Conservation (phyloP, 768 basidiomycete species). For the Lactarius hengduanensis region DNA sequence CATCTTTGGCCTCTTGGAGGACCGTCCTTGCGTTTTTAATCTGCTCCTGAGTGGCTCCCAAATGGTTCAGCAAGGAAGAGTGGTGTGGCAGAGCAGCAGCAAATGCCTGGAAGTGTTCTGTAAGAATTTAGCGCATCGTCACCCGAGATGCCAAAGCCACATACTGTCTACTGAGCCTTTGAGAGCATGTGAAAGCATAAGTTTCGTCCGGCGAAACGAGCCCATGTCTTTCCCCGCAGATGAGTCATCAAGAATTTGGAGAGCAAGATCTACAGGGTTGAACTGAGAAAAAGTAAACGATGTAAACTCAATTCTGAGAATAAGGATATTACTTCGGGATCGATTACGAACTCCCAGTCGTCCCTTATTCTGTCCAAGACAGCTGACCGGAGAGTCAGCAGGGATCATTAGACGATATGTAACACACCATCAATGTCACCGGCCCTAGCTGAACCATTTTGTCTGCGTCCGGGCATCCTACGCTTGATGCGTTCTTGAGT, state of each 20-base stretch:
- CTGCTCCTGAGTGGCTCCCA: slow-evolving; percentile 72
- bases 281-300: slow-evolving; percentile 52
- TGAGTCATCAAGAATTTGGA: slow-evolving; percentile 80
- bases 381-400: slow-evolving; percentile 43
- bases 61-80: slow-evolving; percentile 67
- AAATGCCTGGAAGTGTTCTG: slow-evolving; percentile 92
- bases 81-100: slow-evolving; percentile 94
- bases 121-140: slow-evolving; percentile 25
- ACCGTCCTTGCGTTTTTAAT: slow-evolving; percentile 65
- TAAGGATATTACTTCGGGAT: slow-evolving; percentile 62
- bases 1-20: slow-evolving; percentile 77
- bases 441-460: slow-evolving; percentile 53
- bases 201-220: slow-evolving; percentile 75
- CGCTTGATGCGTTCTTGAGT: slow-evolving; percentile 70
- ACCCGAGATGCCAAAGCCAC: slow-evolving; percentile 33
- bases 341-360: slow-evolving; percentile 86
- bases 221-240: slow-evolving; percentile 70
- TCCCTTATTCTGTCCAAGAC: slow-evolving; percentile 83
- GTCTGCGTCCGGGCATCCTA: slow-evolving; percentile 57
- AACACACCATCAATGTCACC: slow-evolving; percentile 81
- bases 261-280: slow-evolving; percentile 90
- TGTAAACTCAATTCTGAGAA: slow-evolving; percentile 13
- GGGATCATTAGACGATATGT: not conserved
- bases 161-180: slow-evolving; percentile 87
- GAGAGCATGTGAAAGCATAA: slow-evolving; percentile 72